Evolutionary conservation across 768 basidiomycete species (phyloP).

Genomic region (Termitomyces bulborhizus): DNA sequence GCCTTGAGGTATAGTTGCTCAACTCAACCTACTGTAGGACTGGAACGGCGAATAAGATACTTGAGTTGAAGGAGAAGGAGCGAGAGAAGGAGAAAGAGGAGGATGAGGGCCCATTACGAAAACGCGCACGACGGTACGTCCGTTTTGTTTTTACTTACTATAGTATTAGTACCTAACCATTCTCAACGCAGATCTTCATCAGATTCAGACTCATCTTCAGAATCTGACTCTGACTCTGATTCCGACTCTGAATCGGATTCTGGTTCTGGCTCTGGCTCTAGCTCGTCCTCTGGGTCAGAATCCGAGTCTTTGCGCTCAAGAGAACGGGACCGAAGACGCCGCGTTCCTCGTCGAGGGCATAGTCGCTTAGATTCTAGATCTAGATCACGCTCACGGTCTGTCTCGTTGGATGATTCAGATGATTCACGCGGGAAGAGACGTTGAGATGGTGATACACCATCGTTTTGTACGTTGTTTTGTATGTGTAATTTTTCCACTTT

Average conservation of each 20-base stretch:
- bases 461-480: no score
- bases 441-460: background rate
- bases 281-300: slow-evolving; percentile 11
- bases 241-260: slow-evolving; percentile 19
- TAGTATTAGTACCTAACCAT: background rate
- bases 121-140: slow-evolving; percentile 29
- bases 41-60: slow-evolving; percentile 80
- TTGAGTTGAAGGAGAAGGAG: slow-evolving; percentile 79
- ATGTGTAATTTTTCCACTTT: no score
- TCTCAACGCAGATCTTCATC: slow-evolving; percentile 10
- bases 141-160: background rate
- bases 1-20: background rate
- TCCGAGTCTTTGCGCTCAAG: slow-evolving; percentile 38
- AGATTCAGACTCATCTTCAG: background rate
- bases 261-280: slow-evolving; percentile 1
- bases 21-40: slow-evolving; percentile 31
- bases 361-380: slow-evolving; percentile 13
- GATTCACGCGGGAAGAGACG: slow-evolving; percentile 14
- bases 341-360: slow-evolving; percentile 23
- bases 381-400: slow-evolving; percentile 5
- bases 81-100: slow-evolving; percentile 38
- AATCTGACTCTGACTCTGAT: slow-evolving; percentile 9
- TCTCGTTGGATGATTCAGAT: slow-evolving; percentile 13
- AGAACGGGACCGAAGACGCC: slow-evolving; percentile 34
- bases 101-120: slow-evolving; percentile 33